Evolutionary conservation across 768 basidiomycete species (phyloP).

Genomic region (Tricholoma saponaceum): DNA sequence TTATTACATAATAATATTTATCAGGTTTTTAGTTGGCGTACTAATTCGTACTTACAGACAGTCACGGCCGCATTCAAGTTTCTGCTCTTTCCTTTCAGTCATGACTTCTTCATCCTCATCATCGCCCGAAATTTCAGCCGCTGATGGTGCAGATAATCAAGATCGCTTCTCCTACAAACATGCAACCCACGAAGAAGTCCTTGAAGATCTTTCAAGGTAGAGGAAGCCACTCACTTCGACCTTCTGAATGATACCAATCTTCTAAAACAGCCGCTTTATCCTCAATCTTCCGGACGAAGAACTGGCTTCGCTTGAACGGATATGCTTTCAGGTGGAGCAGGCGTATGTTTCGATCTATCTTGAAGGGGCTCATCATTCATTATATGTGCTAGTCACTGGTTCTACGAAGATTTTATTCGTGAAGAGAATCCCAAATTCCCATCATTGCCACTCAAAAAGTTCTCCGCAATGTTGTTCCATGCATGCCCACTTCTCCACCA

Average conservation of each 20-base stretch:
- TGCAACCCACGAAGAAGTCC: conserved; percentile 77
- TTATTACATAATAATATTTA: not conserved
- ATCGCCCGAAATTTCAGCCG: conserved; percentile 65
- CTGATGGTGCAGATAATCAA: conserved; percentile 32
- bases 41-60: not conserved
- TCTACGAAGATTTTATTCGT: conserved; percentile 97
- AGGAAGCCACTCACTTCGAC: conserved; percentile 11
- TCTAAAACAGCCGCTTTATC: conserved; percentile 80
- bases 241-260: conserved; percentile 1
- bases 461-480: conserved; percentile 88
- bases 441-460: conserved; percentile 84
- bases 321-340: conserved; percentile 99
- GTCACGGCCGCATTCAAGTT: not conserved
- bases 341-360: conserved; percentile 58
- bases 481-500: conserved; percentile 79
- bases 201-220: conserved; percentile 93
- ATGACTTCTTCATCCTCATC: conserved; percentile 81
- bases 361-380: conserved; percentile 5
- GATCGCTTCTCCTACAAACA: conserved; percentile 58
- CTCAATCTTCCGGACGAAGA: conserved; percentile 95
- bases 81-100: conserved; percentile 21
- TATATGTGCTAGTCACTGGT: conserved; percentile 80
- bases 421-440: conserved; percentile 87
- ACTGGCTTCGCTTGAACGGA: conserved; percentile 83
- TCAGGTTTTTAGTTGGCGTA: no score